phyloP scores from a whole-genome alignment of 495 filamentous ascomycete species.

The Sabuloglossum arenarium region DNA sequence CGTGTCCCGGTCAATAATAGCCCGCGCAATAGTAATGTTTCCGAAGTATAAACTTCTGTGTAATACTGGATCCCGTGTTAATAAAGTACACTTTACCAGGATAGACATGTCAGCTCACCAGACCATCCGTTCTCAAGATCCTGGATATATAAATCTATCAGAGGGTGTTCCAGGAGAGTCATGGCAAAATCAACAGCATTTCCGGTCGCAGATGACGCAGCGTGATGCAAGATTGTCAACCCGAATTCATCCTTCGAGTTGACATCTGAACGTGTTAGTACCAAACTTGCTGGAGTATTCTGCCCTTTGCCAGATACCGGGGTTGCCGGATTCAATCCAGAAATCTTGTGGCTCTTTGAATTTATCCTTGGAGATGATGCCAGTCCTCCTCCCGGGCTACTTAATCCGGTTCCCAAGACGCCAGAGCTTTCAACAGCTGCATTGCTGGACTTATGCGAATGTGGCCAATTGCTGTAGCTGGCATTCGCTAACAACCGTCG shows the following conservation, averaged over 20 bases:
- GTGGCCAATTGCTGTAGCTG: slow-evolving; percentile 24
- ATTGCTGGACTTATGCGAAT: slow-evolving; percentile 20
- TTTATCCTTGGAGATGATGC: slow-evolving; percentile 26
- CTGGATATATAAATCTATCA: slow-evolving; percentile 67
- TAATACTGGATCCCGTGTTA: too few species aligned
- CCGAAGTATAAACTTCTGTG: slow-evolving; percentile 87
- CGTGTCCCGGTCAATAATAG: slow-evolving; percentile 55
- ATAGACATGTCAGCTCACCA: too few species aligned
- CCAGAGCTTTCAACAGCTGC: slow-evolving; percentile 1
- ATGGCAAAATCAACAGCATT: slow-evolving; percentile 50
- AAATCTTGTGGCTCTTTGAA: slow-evolving; percentile 22
- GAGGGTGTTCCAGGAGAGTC: slow-evolving; percentile 57
- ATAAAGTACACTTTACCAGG: too few species aligned
- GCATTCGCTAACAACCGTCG: slow-evolving; percentile 56
- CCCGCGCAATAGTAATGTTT: slow-evolving; percentile 67
- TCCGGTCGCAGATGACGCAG: slow-evolving; percentile 49
- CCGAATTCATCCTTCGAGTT: slow-evolving; percentile 65
- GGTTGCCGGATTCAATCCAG: slow-evolving; percentile 11
- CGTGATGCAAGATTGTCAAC: slow-evolving; percentile 67
- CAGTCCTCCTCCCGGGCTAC: slow-evolving; percentile 26
- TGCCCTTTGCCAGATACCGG: slow-evolving; percentile 8
- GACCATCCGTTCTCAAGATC: slow-evolving; percentile 95
- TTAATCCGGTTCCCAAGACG: slow-evolving; percentile 18
- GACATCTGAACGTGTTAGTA: slow-evolving; percentile 45
- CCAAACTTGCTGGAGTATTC: slow-evolving; percentile 4